Base-by-base conservation (phyloP, 148 eudicot genomes). In the Nepenthes gracilis region DNA sequence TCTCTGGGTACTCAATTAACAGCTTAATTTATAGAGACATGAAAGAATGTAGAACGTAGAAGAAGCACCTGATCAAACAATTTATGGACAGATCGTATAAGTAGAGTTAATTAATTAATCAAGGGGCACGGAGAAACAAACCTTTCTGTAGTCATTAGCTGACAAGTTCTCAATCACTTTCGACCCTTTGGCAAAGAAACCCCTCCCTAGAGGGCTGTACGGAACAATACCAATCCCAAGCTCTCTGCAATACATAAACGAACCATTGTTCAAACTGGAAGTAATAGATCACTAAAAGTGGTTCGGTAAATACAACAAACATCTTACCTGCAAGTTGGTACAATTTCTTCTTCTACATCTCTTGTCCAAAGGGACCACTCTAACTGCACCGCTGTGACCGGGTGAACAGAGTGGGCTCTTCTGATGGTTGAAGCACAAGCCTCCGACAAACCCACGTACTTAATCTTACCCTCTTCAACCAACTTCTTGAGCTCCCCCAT, bases 241-340 rank as follows among this genome's bases (percentile, higher is more conserved):
- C 13, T 51, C 70, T 53, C 70, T 52, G 36, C 38, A 13, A 23
- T 36, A 47, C 1, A 33, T 33, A 4, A 32, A 32, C 11, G 37
- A 6, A 49, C 10, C n/a, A 33, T 55, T 33, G 58, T 2, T 55
- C 36, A 55, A 55, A 35, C 7, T 11, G 6, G 32, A 52, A 52
- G 15, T 6, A 12, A 2, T 23, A 23, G 55, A 52, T 5, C 6
- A 5, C 14, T 32, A 52, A 52, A n/a, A 13, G 14, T 55, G 11
- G 11, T 55, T 8, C 58, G 3, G 14, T 35, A 33, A 1, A 55
- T 33, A 2, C n/a, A 49, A 49, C 7, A 33, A 14, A 11, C 6
- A 12, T 7, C 58, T 64, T 32, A 71, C 75, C 70, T 61, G 59
- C 75, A 72, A 57, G 75, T 66, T 13, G 75, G 75, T n/a, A 72